Base-by-base conservation (phyloP, 2,329 filamentous ascomycete species). In the Fusarium zealandicum region DNA sequence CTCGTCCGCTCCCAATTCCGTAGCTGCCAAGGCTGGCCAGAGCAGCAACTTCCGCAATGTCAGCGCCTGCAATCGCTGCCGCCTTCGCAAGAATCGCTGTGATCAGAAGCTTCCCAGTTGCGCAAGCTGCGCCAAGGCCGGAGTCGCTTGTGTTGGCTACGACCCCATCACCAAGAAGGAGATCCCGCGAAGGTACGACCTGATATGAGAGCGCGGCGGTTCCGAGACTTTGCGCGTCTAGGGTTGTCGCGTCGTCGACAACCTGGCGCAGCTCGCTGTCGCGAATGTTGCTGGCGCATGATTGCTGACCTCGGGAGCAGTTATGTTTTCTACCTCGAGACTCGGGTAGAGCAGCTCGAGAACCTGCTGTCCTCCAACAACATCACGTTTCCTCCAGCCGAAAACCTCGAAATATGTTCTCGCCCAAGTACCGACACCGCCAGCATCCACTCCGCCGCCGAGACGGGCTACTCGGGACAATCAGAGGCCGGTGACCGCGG, bases 131-230 rank as follows among this genome's bases (percentile, higher is more conserved):
- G 92, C 93, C 72, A 97, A 97, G 77, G 93, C 90, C n/a, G 84
- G 85, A 53, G 90, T 96, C 38, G 88, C 90, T 63, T 98, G 95
- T 73, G 92, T 97, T 43, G 93, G 93, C 59, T 97, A 96, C 74
- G 93, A 98, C 72, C 93, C 93, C 28, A 96, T 97, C 69, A 96
- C 92, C 18, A 97, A 97, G 80, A 88, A 90, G 70, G 92, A 97
- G 76, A 96, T 98, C 53, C 93, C 93, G 42, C 85, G 93, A 75
- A 92, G 88, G 79, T 96, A 88, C 77, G 89, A 89, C 54, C 10
- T 22, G 25, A 39, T 25, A 30, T 41, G 33, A 16, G 39, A 39
- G 56, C 59, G 64, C 57, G 28, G 49, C 25, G 30, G 41, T 40
- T 42, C 10, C n/a, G 20, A 27, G 10, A 14, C 37, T n/a, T 20